These are phyloP conservation scores for Lentinula detonsa DNA, from an alignment of 768 basidiomycete genomes.

Conservation along the genomic window DNA sequence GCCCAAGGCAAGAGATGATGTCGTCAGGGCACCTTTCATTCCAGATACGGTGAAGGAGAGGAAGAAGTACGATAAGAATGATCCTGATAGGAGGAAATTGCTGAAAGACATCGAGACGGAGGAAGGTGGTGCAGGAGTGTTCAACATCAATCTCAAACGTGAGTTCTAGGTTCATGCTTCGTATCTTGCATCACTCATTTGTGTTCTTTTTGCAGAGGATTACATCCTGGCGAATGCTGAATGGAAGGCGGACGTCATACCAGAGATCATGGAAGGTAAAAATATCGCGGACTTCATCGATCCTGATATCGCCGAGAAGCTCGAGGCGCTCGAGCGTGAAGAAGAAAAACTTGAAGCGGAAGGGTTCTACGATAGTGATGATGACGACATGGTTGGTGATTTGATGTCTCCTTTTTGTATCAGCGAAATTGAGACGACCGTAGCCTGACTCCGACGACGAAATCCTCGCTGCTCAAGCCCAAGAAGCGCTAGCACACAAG, in stretches of 20 bases:
- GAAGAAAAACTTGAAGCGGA: slow-evolving; percentile 92
- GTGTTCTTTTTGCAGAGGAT: slow-evolving; percentile 54
- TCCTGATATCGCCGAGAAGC: slow-evolving; percentile 93
- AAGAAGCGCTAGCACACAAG: slow-evolving; percentile 56
- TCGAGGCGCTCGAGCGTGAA: slow-evolving; percentile 94
- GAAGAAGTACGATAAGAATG: slow-evolving; percentile 82
- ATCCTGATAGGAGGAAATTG: slow-evolving; percentile 67
- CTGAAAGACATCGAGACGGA: slow-evolving; percentile 81
- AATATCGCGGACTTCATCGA: slow-evolving; percentile 99
- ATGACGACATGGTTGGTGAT: slow-evolving; percentile 65
- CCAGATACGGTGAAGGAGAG: slow-evolving; percentile 75
- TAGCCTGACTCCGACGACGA: slow-evolving; percentile 72
- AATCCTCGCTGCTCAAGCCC: slow-evolving; percentile 62
- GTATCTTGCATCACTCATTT: neutral
- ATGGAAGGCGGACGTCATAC: slow-evolving; percentile 96
- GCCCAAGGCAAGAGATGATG: slow-evolving; percentile 87
- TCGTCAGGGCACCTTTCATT: slow-evolving; percentile 82
- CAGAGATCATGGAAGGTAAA: slow-evolving; percentile 99
- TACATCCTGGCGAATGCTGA: slow-evolving; percentile 79
- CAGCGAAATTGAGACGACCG: neutral
- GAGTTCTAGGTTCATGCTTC: slow-evolving; percentile 22
- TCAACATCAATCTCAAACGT: slow-evolving; percentile 89
- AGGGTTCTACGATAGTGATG: slow-evolving; percentile 88
- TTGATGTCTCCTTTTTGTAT: neutral
- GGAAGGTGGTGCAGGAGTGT: slow-evolving; percentile 87